A percentile compares a stretch with the other conserved stretches of the same genome.
Conservation (phyloP, 805 yeast genomes). For the Schwanniomyces sp. region DNA sequence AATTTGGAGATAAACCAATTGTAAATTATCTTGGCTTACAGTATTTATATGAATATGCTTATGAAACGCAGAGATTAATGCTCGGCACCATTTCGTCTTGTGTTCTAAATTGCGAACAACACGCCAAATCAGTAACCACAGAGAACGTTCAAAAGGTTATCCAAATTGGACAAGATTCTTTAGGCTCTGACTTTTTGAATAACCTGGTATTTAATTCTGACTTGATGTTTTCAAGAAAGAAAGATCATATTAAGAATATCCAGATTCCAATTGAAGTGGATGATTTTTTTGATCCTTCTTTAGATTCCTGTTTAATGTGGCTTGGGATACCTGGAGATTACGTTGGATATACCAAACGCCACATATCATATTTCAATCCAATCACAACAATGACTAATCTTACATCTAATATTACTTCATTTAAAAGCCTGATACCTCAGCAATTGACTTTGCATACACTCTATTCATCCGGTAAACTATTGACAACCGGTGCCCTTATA, state of each 20-base stretch:
- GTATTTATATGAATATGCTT: conserved; percentile 68
- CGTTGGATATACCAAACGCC: conserved; percentile 24
- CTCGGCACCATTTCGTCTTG: conserved; percentile 62
- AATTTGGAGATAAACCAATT: conserved; percentile 51
- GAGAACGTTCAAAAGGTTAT: conserved; percentile 63
- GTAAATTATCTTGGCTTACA: conserved; percentile 62
- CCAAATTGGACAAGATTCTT: conserved; percentile 56
- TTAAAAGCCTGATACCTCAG: conserved; percentile 32
- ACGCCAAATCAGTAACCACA: conserved; percentile 63
- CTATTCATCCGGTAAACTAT: conserved; percentile 38
- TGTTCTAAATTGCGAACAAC: conserved; percentile 63
- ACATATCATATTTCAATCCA: conserved; percentile 34
- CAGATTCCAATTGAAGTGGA: conserved; percentile 57
- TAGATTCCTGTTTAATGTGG: conserved; percentile 56
- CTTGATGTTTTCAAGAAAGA: conserved; percentile 78
- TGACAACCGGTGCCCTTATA: conserved; percentile 43
- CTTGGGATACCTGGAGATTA: conserved; percentile 36
- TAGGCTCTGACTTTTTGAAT: conserved; percentile 61
- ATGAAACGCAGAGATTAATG: conserved; percentile 65
- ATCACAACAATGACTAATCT: conserved; percentile 25
- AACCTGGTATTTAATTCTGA: conserved; percentile 67
- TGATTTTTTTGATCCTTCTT: conserved; percentile 82
- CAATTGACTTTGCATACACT: conserved; percentile 42
- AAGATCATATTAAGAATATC: conserved; percentile 61
- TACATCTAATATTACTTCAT: conserved; percentile 27